These are phyloP conservation scores for Naganishia onofrii DNA, from an alignment of 768 basidiomycete species.

Conservation along the genomic window DNA sequence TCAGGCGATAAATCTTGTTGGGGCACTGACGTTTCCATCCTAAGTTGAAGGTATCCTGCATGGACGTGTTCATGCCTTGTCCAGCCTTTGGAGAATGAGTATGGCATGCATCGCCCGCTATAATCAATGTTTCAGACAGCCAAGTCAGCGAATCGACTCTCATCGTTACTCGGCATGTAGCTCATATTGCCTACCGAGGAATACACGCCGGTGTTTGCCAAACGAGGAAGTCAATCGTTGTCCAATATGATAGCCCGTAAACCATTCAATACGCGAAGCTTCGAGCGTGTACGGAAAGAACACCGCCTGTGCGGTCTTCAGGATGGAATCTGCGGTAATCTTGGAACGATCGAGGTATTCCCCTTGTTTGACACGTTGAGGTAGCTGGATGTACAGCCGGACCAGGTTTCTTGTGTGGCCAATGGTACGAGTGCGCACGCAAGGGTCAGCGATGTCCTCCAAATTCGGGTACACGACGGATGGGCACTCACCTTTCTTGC, in stretches of 20 bases:
- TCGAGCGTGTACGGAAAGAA: not conserved
- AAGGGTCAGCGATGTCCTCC: not conserved
- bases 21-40: not conserved
- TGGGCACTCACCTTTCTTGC: slow-evolving; percentile 27
- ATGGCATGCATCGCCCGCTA: not conserved
- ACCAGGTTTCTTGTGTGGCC: not conserved
- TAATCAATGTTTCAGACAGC: no score
- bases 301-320: not conserved
- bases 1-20: no score
- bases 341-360: not conserved
- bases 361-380: not conserved
- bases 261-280: not conserved
- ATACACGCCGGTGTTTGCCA: not conserved
- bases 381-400: not conserved
- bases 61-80: not conserved
- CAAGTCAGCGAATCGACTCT: no score
- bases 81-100: not conserved
- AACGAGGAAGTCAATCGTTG: not conserved
- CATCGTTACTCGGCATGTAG: no score
- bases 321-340: not conserved
- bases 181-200: not conserved
- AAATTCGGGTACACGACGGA: not conserved
- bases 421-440: no score
- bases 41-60: not conserved
- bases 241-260: not conserved